phyloP scores from a whole-genome alignment of 768 basidiomycete species.

The Suillus paluster region DNA sequence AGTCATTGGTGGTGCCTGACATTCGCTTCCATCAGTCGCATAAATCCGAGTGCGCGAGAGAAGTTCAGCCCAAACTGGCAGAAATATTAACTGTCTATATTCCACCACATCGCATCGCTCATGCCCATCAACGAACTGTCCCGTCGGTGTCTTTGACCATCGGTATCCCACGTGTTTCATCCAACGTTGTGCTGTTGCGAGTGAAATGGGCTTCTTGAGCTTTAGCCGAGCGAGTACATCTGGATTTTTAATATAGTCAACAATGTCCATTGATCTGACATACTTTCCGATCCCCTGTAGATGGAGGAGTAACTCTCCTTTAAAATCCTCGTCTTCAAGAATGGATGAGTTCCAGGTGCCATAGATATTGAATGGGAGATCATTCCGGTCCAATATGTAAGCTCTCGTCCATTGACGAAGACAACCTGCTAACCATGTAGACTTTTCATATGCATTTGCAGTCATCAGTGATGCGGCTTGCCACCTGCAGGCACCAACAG shows the following conservation, averaged over 20 bases:
- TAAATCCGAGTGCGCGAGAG: slow-evolving; percentile 26
- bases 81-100: slow-evolving; percentile 25
- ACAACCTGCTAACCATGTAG: slow-evolving; percentile 5
- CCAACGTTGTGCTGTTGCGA: slow-evolving; percentile 43
- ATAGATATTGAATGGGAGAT: slow-evolving; percentile 27
- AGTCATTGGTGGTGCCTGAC: neutral
- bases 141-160: slow-evolving; percentile 25
- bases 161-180: slow-evolving; percentile 39
- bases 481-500: neutral
- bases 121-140: slow-evolving; percentile 36
- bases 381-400: slow-evolving; percentile 21
- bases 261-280: slow-evolving; percentile 22
- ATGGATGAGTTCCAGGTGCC: slow-evolving; percentile 21
- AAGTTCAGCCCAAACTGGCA: slow-evolving; percentile 20
- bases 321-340: slow-evolving; percentile 21
- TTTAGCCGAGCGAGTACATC: slow-evolving; percentile 17
- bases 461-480: neutral
- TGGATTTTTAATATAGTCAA: slow-evolving; percentile 17
- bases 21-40: slow-evolving; percentile 26
- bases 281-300: slow-evolving; percentile 26
- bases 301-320: slow-evolving; percentile 19
- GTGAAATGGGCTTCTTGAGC: slow-evolving; percentile 22
- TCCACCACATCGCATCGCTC: slow-evolving; percentile 34
- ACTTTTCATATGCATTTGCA: neutral
- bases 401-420: slow-evolving; percentile 24